Percentiles rank a stretch among this genome's conserved stretches.
phyloP scores from a whole-genome alignment of 2,329 filamentous ascomycete genomes.

The Volutella citrinella region DNA sequence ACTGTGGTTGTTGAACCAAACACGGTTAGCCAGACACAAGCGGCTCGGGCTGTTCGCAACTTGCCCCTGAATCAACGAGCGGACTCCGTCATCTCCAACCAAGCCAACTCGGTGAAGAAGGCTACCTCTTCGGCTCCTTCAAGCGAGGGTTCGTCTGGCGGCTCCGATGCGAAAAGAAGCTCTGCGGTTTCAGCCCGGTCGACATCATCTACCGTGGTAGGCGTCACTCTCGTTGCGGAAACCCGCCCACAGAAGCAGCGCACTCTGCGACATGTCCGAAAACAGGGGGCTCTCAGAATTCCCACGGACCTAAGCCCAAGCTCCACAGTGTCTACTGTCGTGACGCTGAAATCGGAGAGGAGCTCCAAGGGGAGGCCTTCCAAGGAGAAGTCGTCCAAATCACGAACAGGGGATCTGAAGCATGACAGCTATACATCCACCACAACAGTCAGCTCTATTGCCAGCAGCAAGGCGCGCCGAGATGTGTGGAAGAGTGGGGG shows the following conservation, averaged over 20 bases:
- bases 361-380: no score
- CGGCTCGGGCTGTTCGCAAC: conserved; percentile 47
- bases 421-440: conserved; percentile 49
- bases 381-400: no score
- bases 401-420: conserved; percentile 28
- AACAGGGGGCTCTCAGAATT: conserved; percentile 50
- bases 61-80: conserved; percentile 44
- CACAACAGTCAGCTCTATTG: conserved; percentile 46
- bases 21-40: conserved; percentile 48
- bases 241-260: conserved; percentile 44
- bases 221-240: conserved; percentile 57
- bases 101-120: conserved; percentile 22
- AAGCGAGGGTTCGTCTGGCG: conserved; percentile 37
- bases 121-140: conserved; percentile 29
- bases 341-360: conserved; percentile 11
- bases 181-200: conserved; percentile 56
- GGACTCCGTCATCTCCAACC: conserved; percentile 18
- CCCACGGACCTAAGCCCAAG: conserved; percentile 24
- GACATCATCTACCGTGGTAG: conserved; percentile 53
- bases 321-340: conserved; percentile 9
- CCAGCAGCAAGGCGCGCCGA: conserved; percentile 53
- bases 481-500: conserved; percentile 58
- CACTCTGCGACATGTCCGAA: conserved; percentile 61
- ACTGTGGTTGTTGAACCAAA: conserved; percentile 46
- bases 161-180: conserved; percentile 44